phyloP scores from a whole-genome alignment of 1,284 basidiomycete species.

The Cryptococcus wingfieldii region DNA sequence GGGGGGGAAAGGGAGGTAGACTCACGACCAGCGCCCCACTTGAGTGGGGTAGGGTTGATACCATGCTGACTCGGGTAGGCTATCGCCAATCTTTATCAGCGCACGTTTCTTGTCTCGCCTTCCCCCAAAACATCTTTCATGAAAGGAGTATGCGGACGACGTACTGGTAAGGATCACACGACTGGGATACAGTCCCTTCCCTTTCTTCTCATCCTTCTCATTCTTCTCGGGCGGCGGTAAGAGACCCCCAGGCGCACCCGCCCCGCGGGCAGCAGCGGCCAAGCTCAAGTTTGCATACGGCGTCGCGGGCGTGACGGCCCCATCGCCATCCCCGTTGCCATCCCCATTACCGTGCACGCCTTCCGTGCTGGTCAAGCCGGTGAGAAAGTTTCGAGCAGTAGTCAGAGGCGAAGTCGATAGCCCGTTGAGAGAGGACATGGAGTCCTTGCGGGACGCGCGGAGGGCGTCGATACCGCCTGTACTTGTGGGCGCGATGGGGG shows the following conservation, averaged over 20 bases:
- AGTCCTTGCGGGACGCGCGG: conserved; percentile 10
- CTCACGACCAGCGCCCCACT: conserved; percentile 73
- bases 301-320: conserved; percentile 5
- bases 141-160: conserved; percentile 10
- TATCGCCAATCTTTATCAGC: conserved; percentile 27
- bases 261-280: conserved; percentile 19
- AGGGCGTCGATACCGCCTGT: conserved; percentile 27
- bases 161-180: conserved; percentile 40
- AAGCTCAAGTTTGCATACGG: conserved; percentile 31
- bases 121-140: neutral
- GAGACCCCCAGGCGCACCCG: conserved; percentile 18
- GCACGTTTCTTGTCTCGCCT: neutral
- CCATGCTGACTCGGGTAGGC: conserved; percentile 69
- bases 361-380: neutral
- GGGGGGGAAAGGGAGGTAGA: conserved; percentile 31
- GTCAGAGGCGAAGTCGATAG: neutral
- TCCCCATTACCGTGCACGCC: neutral
- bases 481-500: conserved; percentile 8
- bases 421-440: neutral
- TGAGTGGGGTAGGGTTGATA: conserved; percentile 69
- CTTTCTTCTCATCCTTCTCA: conserved; percentile 16
- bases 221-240: conserved; percentile 18
- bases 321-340: neutral
- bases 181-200: conserved; percentile 32
- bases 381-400: neutral